A percentile compares a stretch with the other conserved stretches of the same genome.
Evolutionary conservation across 2,329 filamentous ascomycete genomes (phyloP).

Genomic region (Hymenoscyphus albidus): DNA sequence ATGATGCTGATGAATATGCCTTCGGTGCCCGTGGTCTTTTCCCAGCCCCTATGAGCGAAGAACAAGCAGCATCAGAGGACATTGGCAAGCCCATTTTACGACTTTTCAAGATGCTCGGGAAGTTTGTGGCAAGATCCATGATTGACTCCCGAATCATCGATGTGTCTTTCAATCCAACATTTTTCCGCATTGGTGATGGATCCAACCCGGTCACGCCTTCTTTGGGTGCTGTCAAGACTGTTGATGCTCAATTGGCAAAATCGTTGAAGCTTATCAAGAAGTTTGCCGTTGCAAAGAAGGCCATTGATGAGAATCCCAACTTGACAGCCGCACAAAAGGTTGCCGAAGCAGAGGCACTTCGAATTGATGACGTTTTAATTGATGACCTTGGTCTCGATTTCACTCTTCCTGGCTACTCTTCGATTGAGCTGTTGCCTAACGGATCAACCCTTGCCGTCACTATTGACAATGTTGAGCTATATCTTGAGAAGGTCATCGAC

Average conservation of each 20-base stretch:
- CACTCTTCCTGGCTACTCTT: slow-evolving; percentile 84
- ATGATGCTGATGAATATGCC: slow-evolving; percentile 72
- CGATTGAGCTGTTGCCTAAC: slow-evolving; percentile 74
- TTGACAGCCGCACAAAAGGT: slow-evolving; percentile 69
- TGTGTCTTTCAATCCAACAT: slow-evolving; percentile 93
- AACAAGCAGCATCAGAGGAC: slow-evolving; percentile 62
- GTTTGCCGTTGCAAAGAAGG: slow-evolving; percentile 78
- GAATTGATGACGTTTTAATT: slow-evolving; percentile 70
- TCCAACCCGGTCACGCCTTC: slow-evolving; percentile 68
- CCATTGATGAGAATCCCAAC: slow-evolving; percentile 67
- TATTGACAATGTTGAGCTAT: slow-evolving; percentile 86
- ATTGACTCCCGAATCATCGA: slow-evolving; percentile 97
- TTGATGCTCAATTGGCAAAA: slow-evolving; percentile 80
- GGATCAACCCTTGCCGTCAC: slow-evolving; percentile 74
- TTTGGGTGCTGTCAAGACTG: slow-evolving; percentile 81
- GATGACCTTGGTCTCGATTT: slow-evolving; percentile 93
- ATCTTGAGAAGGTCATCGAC: slow-evolving; percentile 86
- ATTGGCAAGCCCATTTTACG: slow-evolving; percentile 85
- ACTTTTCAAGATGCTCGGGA: slow-evolving; percentile 88
- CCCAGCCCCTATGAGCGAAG: slow-evolving; percentile 81
- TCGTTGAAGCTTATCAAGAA: slow-evolving; percentile 85
- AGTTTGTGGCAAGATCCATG: slow-evolving; percentile 97
- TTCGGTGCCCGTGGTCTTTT: slow-evolving; percentile 84
- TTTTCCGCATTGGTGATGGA: slow-evolving; percentile 86
- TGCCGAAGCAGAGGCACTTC: slow-evolving; percentile 63